Evolutionary conservation across 768 basidiomycete genomes (phyloP).

Genomic region (Vishniacozyma victoriae): DNA sequence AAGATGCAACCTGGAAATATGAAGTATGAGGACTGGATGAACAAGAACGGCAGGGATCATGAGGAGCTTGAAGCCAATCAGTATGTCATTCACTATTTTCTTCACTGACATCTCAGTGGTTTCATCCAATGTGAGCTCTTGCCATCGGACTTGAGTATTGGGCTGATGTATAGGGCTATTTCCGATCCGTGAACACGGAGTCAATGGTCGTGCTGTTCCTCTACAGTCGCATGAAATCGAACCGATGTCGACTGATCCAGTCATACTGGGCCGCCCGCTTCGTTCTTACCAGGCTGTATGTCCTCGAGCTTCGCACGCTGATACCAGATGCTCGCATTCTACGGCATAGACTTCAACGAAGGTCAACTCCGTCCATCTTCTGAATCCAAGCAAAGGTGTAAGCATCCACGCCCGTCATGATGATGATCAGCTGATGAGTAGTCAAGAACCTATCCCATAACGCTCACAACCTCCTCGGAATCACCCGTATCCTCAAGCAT

Average conservation of each 20-base stretch:
- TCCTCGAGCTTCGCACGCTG: not conserved
- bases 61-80: slow-evolving; percentile 36
- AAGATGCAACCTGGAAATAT: slow-evolving; percentile 19
- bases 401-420: slow-evolving; percentile 4
- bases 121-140: slow-evolving; percentile 30
- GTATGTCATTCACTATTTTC: slow-evolving; percentile 12
- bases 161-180: slow-evolving; percentile 29
- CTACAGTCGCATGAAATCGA: slow-evolving; percentile 28
- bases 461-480: slow-evolving; percentile 43
- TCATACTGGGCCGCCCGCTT: slow-evolving; percentile 16
- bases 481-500: slow-evolving; percentile 40
- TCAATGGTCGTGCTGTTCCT: slow-evolving; percentile 37
- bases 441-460: slow-evolving; percentile 28
- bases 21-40: slow-evolving; percentile 28
- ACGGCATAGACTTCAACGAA: slow-evolving; percentile 34
- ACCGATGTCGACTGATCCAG: slow-evolving; percentile 20
- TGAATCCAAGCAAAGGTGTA: slow-evolving; percentile 19
- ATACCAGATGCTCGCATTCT: slow-evolving; percentile 30
- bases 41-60: slow-evolving; percentile 17
- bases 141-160: not conserved
- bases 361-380: slow-evolving; percentile 8
- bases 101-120: slow-evolving; percentile 15
- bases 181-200: slow-evolving; percentile 41
- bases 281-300: slow-evolving; percentile 37
- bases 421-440: slow-evolving; percentile 1